Percentiles rank a stretch among this genome's conserved stretches.
Conservation (phyloP, 352 stramenopile genomes). For the Phytopythium kandeliae region DNA sequence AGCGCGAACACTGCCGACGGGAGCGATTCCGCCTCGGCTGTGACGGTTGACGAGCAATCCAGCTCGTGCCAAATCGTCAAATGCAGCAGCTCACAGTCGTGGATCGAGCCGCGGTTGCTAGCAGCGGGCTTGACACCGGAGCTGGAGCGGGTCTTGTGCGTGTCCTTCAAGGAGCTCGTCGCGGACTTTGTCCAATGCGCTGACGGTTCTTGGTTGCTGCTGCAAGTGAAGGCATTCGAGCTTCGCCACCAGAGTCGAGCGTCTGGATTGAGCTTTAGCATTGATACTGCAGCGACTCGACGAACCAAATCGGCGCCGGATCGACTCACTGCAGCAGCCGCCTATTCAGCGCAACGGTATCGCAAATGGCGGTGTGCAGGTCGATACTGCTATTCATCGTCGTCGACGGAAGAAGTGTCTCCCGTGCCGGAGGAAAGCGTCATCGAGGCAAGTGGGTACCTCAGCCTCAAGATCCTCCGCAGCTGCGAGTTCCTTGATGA, state of each 20-base stretch:
- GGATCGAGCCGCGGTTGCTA: slow-evolving; percentile 35
- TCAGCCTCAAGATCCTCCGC: slow-evolving; percentile 62
- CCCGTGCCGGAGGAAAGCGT: neutral
- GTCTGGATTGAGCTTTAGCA: slow-evolving; percentile 1
- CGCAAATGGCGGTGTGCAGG: slow-evolving; percentile 53
- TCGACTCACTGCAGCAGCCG: slow-evolving; percentile 18
- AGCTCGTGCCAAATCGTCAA: slow-evolving; percentile 52
- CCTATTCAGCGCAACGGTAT: slow-evolving; percentile 9
- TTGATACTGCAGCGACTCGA: slow-evolving; percentile 4
- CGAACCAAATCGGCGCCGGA: slow-evolving; percentile 43
- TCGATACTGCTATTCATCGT: slow-evolving; percentile 18
- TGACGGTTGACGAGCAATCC: slow-evolving; percentile 11
- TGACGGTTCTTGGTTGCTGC: slow-evolving; percentile 48
- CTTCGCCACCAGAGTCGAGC: slow-evolving; percentile 11
- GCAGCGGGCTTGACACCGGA: slow-evolving; percentile 21
- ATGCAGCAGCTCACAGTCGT: slow-evolving; percentile 43
- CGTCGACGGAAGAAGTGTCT: slow-evolving; percentile 8
- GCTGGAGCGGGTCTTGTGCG: slow-evolving; percentile 31
- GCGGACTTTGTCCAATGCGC: slow-evolving; percentile 53
- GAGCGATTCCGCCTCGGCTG: neutral
- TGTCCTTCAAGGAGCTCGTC: slow-evolving; percentile 41
- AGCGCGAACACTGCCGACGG: neutral
- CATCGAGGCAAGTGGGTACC: slow-evolving; percentile 30
- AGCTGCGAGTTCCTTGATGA: slow-evolving; percentile 65
- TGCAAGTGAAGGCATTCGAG: slow-evolving; percentile 71